Evolutionary conservation across 139 green algal genomes (phyloP).

Genomic region (Picochlorum costavermella): DNA sequence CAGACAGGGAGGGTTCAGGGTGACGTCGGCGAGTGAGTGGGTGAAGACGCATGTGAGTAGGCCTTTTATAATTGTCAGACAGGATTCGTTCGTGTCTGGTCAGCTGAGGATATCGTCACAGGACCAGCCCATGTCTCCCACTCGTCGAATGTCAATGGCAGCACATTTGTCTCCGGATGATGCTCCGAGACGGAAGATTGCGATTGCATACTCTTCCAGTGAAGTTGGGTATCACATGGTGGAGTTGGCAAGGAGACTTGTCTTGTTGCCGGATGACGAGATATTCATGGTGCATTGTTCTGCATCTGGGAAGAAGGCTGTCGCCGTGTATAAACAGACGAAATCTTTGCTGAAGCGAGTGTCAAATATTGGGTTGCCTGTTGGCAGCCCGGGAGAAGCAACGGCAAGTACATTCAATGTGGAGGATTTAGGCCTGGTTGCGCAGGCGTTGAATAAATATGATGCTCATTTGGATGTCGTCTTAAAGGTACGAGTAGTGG

Average conservation of each 20-base stretch:
- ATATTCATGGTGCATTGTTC: slow-evolving; percentile 36
- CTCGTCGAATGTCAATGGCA: not conserved
- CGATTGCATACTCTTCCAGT: slow-evolving; percentile 26
- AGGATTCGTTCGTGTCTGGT: not conserved
- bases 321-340: slow-evolving; percentile 7
- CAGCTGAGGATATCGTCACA: slow-evolving; percentile 1
- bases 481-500: slow-evolving; percentile 1
- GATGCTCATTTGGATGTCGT: slow-evolving; percentile 21
- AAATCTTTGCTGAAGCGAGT: not conserved
- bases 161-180: not conserved
- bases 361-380: not conserved
- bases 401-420: slow-evolving; percentile 12
- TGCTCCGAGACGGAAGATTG: slow-evolving; percentile 21
- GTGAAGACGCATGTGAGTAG: slow-evolving; percentile 17
- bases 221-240: slow-evolving; percentile 14
- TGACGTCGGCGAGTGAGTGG: slow-evolving; percentile 18
- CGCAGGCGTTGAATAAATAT: slow-evolving; percentile 1
- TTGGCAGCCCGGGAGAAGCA: slow-evolving; percentile 12
- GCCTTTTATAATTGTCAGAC: slow-evolving; percentile 29
- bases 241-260: slow-evolving; percentile 1
- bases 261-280: slow-evolving; percentile 23
- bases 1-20: slow-evolving; percentile 6
- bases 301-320: slow-evolving; percentile 10
- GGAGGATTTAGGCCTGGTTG: slow-evolving; percentile 1
- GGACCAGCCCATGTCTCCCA: slow-evolving; percentile 3